Percentiles rank a stretch among this genome's conserved stretches.
phyloP scores from a whole-genome alignment of 306 rosid species.

The Dalbergia cochinchinensis region DNA sequence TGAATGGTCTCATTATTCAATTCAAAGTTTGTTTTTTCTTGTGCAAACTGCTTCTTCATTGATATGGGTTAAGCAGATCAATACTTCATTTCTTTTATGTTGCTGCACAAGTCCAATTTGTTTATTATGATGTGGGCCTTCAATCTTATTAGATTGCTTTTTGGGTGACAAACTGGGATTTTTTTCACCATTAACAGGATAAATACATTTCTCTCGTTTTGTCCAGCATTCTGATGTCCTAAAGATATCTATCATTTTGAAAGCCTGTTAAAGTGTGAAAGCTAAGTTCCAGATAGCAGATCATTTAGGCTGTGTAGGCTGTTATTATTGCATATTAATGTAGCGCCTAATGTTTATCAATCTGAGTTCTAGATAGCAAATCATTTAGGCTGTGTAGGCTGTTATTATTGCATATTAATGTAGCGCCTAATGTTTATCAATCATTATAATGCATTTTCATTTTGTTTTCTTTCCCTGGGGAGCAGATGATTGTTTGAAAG shows the following conservation, averaged over 20 bases:
- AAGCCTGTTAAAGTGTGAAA: not conserved
- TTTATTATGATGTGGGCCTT: conserved; percentile 13
- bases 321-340: no score
- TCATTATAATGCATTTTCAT: no score
- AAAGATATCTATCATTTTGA: conserved; percentile 2
- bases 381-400: not conserved
- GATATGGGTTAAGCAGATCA: conserved; percentile 11
- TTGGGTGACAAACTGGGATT: not conserved
- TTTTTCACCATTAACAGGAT: not conserved
- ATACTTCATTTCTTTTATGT: conserved; percentile 7
- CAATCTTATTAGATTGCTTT: not conserved
- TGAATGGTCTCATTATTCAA: conserved; percentile 13
- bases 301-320: not conserved
- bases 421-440: no score
- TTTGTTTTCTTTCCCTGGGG: no score
- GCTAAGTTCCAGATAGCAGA: not conserved
- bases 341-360: no score
- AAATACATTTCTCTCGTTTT: not conserved
- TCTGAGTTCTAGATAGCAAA: not conserved
- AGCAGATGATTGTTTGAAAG: no score
- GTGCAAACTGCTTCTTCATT: conserved; percentile 9
- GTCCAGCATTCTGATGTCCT: conserved; percentile 8
- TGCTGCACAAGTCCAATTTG: conserved; percentile 8
- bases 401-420: no score
- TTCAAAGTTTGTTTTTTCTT: conserved; percentile 30